Conservation (phyloP, 495 filamentous ascomycete genomes). For the Evansstolkia leycettana region DNA sequence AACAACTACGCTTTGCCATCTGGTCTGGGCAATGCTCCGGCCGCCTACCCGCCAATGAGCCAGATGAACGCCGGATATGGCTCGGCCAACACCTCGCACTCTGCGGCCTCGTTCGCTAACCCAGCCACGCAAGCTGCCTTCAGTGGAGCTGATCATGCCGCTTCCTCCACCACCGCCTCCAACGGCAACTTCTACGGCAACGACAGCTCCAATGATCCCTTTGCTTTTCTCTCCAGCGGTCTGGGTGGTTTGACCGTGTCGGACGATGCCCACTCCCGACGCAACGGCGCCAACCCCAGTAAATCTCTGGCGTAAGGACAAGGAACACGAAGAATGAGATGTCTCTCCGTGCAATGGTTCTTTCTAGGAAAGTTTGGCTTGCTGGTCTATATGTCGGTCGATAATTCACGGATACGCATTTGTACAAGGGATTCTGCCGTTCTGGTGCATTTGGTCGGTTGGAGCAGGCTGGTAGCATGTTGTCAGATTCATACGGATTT, state of each 20-base stretch:
- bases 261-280: slow-evolving; percentile 62
- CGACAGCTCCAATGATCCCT: slow-evolving; percentile 63
- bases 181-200: slow-evolving; percentile 47
- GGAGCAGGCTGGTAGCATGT: slow-evolving; percentile 39
- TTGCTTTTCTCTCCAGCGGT: slow-evolving; percentile 77
- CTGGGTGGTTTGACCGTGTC: slow-evolving; percentile 71
- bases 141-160: slow-evolving; percentile 66
- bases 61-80: slow-evolving; percentile 63
- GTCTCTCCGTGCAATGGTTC: slow-evolving; percentile 12
- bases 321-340: not conserved
- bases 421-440: slow-evolving; percentile 38
- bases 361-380: slow-evolving; percentile 33
- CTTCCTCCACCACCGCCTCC: slow-evolving; percentile 35
- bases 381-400: slow-evolving; percentile 52
- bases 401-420: slow-evolving; percentile 45
- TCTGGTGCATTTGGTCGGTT: slow-evolving; percentile 39
- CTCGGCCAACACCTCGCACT: slow-evolving; percentile 54
- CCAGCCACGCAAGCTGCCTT: slow-evolving; percentile 87
- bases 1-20: slow-evolving; percentile 86
- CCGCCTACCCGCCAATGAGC: slow-evolving; percentile 66
- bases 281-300: slow-evolving; percentile 51
- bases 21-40: slow-evolving; percentile 68
- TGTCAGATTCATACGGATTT: slow-evolving; percentile 19
- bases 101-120: slow-evolving; percentile 84
- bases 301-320: slow-evolving; percentile 32